These are phyloP conservation scores for Mariannaea sp. DNA, from an alignment of 2,329 filamentous ascomycete species.

Conservation along the genomic window DNA sequence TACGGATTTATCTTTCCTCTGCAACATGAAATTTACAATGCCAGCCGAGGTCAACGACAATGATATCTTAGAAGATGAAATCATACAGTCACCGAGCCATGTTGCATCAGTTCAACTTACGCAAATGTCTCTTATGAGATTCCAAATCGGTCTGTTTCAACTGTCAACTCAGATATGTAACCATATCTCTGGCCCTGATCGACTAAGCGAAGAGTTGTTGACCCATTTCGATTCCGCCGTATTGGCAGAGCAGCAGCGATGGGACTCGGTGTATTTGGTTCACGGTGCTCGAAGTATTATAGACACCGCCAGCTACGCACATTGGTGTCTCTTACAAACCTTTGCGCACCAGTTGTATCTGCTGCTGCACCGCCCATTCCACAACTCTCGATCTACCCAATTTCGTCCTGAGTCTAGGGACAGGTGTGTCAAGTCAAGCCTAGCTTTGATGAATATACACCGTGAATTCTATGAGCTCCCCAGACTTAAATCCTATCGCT, in stretches of 20 bases:
- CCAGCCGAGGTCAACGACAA: conserved; percentile 14
- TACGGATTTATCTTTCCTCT: conserved; percentile 16
- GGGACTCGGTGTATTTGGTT: conserved; percentile 20
- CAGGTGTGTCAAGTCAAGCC: conserved; percentile 17
- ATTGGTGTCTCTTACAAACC: conserved; percentile 26
- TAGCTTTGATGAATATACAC: conserved; percentile 24
- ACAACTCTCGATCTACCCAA: conserved; percentile 4
- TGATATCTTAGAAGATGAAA: neutral
- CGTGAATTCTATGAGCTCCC: conserved; percentile 24
- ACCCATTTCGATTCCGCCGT: neutral
- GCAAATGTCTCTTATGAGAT: conserved; percentile 22
- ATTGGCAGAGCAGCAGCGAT: conserved; percentile 16
- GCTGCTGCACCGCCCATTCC: conserved; percentile 25
- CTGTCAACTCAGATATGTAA: conserved; percentile 19
- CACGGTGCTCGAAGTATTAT: conserved; percentile 20
- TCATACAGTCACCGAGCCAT: neutral
- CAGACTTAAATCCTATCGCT: conserved; percentile 20
- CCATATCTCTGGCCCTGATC: conserved; percentile 8
- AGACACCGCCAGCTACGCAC: conserved; percentile 22
- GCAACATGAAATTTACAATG: conserved; percentile 15
- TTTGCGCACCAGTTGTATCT: conserved; percentile 30
- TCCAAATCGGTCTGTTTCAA: conserved; percentile 20
- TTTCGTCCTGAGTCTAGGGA: conserved; percentile 16
- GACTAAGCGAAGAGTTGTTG: neutral
- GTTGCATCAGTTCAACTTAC: neutral